These are phyloP conservation scores for Musa balbisiana DNA, from an alignment of 202 grass and related monocot genomes.

Conservation along the genomic window DNA sequence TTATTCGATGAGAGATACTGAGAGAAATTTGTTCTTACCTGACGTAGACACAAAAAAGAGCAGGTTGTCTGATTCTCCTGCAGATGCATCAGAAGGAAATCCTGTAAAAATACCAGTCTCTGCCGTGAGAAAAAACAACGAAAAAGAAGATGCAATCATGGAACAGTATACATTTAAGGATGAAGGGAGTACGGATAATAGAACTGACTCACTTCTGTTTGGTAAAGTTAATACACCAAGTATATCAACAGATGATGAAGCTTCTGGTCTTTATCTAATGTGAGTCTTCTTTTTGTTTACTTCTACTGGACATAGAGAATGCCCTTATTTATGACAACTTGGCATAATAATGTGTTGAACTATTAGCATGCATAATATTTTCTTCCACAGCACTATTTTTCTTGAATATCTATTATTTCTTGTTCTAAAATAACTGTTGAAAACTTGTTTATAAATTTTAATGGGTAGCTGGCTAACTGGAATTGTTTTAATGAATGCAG, in stretches of 20 bases:
- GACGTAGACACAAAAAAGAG: background rate
- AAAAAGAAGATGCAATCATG: conserved; percentile 10
- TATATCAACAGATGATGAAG: conserved; percentile 33
- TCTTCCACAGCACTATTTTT: background rate
- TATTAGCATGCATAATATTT: background rate
- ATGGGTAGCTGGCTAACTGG: conserved; percentile 12
- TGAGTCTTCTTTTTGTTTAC: conserved; percentile 28
- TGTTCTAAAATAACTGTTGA: conserved; percentile 1
- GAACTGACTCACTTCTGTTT: conserved; percentile 27
- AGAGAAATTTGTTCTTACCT: background rate
- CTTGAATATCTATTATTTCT: background rate
- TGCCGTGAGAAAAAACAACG: background rate
- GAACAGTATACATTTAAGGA: conserved; percentile 15
- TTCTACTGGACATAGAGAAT: background rate
- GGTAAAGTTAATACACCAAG: conserved; percentile 30
- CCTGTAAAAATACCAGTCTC: background rate
- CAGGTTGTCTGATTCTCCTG: background rate
- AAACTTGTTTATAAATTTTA: conserved; percentile 13
- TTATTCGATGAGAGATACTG: background rate
- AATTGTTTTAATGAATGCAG: conserved; percentile 42
- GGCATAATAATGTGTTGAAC: background rate
- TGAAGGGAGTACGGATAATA: conserved; percentile 14
- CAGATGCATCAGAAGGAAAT: conserved; percentile 1
- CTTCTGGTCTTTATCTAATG: conserved; percentile 56
- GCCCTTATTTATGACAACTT: background rate